phyloP scores from a whole-genome alignment of 1,139 yeast genomes.

The Pichiaceae sp. region DNA sequence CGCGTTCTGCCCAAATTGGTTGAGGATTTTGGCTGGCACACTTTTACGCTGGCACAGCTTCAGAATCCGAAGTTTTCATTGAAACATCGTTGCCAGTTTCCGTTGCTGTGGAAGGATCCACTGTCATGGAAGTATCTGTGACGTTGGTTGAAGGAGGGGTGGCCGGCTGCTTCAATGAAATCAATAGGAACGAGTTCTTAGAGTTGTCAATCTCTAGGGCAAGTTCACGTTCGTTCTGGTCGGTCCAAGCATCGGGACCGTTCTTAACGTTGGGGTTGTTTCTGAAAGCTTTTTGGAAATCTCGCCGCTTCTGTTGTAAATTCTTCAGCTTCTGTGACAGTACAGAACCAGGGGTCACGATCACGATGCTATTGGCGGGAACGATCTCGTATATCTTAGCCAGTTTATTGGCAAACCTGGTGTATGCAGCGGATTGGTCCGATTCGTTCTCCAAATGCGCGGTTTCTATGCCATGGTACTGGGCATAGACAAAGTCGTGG shows the following conservation, averaged over 20 bases:
- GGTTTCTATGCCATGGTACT: constrained; percentile 33
- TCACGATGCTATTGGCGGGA: constrained; percentile 52
- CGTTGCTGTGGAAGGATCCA: too few species aligned
- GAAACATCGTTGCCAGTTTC: too few species aligned
- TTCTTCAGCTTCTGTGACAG: constrained; percentile 44
- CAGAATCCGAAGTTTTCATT: too few species aligned
- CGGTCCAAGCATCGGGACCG: constrained; percentile 31
- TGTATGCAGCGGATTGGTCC: constrained; percentile 20
- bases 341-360: constrained; percentile 59
- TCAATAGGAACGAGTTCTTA: constrained; percentile 47
- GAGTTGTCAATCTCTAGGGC: constrained; percentile 38
- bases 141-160: too few species aligned
- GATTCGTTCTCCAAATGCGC: constrained; percentile 10
- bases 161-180: too few species aligned
- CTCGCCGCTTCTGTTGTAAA: constrained; percentile 34
- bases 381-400: constrained; percentile 38
- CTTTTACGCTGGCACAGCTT: too few species aligned
- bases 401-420: constrained; percentile 36
- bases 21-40: too few species aligned
- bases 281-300: constrained; percentile 34
- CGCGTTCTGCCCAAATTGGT: too few species aligned
- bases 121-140: too few species aligned
- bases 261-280: constrained; percentile 22
- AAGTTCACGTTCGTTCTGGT: constrained; percentile 47
- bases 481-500: constrained; percentile 43